phyloP scores from a whole-genome alignment of 73 alveolate genomes.

The Symbiodinium natans region DNA sequence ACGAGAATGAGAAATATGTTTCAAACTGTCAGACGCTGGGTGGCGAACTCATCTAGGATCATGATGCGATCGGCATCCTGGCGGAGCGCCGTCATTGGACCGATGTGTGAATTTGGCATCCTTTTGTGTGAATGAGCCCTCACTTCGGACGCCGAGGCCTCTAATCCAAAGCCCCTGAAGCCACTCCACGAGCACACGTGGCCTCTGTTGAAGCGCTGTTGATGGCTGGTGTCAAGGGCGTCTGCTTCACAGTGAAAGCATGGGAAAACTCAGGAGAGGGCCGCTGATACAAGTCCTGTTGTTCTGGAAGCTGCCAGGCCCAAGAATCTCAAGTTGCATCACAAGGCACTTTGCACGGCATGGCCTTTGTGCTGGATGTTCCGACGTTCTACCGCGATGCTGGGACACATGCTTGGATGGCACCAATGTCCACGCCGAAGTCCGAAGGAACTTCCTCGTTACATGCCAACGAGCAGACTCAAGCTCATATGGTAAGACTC shows the following conservation, averaged over 20 bases:
- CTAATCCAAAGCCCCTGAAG: constrained; percentile 49
- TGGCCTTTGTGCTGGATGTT: too few relatives aligned
- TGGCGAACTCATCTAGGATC: constrained; percentile 22
- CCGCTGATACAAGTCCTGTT: constrained; percentile 85
- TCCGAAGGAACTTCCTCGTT: constrained; percentile 51
- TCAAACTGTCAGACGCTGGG: too few relatives aligned
- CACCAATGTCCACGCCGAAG: constrained; percentile 52
- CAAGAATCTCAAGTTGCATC: constrained; percentile 58
- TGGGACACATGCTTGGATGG: not conserved
- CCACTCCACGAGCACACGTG: constrained; percentile 57
- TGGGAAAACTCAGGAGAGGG: not conserved
- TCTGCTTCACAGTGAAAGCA: too few relatives aligned
- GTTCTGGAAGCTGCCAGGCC: constrained; percentile 60
- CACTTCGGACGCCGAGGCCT: not conserved
- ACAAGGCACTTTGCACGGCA: too few relatives aligned
- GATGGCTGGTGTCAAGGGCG: too few relatives aligned
- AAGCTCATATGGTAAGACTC: too few relatives aligned
- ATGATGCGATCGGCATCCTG: constrained; percentile 65
- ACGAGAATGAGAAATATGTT: too few relatives aligned
- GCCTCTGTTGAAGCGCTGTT: not conserved
- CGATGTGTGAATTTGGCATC: not conserved
- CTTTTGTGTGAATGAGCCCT: not conserved
- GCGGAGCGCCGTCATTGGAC: not conserved
- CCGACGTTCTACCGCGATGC: not conserved
- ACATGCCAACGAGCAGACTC: too few relatives aligned